These are phyloP conservation scores for Neurospora sp. DNA, from an alignment of 495 filamentous ascomycete species.

Conservation along the genomic window DNA sequence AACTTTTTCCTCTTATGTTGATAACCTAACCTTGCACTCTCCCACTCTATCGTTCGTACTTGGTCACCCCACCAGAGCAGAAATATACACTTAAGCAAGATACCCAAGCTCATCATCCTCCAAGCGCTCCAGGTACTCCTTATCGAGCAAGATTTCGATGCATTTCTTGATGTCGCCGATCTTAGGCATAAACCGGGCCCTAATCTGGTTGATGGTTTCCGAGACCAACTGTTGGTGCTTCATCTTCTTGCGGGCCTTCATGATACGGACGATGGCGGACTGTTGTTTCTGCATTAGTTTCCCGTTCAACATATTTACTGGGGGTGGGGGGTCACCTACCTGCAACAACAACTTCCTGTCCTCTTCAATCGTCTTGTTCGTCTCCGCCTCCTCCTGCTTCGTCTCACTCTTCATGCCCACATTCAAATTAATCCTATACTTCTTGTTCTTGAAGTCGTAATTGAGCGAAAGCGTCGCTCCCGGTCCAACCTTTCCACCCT, in stretches of 20 bases:
- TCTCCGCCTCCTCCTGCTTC: constrained; percentile 91
- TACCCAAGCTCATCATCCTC: constrained; percentile 93
- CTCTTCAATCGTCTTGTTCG: constrained; percentile 98
- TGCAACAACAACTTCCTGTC: constrained; percentile 93
- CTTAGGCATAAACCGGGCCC: constrained; percentile 86
- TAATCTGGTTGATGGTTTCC: constrained; percentile 92
- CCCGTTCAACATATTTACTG: too few species aligned
- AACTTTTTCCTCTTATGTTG: not conserved
- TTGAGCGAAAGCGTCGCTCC: constrained; percentile 74
- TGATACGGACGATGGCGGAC: constrained; percentile 98
- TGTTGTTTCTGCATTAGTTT: constrained; percentile 19
- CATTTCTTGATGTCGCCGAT: constrained; percentile 97
- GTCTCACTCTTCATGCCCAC: constrained; percentile 87
- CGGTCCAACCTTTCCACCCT: constrained; percentile 62
- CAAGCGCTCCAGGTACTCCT: constrained; percentile 94
- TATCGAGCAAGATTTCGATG: constrained; percentile 97
- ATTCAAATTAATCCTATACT: constrained; percentile 93
- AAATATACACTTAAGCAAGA: constrained; percentile 48
- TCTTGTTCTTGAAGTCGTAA: constrained; percentile 94
- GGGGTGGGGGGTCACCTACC: constrained; percentile 58
- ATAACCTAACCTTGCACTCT: not conserved
- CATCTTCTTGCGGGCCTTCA: constrained; percentile 98
- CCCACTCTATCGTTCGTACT: not conserved
- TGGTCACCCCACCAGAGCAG: not conserved
- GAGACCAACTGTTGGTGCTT: constrained; percentile 88